Evolutionary conservation across 2,329 filamentous ascomycete genomes (phyloP), one percentile per base, ranked within the genome.

Genomic region (Pezicula rhizophila): DNA sequence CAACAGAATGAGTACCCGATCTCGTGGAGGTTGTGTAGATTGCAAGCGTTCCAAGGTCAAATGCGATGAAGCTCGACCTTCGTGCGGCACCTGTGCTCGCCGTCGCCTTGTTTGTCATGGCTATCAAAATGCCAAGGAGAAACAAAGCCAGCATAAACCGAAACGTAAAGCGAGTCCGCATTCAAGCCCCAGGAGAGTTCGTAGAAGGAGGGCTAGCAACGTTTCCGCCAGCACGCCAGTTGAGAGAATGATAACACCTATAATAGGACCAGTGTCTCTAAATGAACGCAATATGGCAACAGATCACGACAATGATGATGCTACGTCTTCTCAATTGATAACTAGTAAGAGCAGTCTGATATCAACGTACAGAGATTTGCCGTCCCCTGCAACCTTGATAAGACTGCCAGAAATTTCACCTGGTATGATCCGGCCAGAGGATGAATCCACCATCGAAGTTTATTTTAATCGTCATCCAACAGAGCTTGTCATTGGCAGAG

Each of bases 41-140:
- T 84, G 80, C 59, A 74, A 80, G 43, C 81, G 78, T 60, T 70
- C 80, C 48, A 84, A 84, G 70, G 84, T 84, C 74, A 84, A 84
- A 67, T 84, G 81, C 56, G 81, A 84, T 56, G 81, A 84, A 64
- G 76, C 31, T 8, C 26, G 42, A 15, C 52, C 52, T 7, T 15
- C 25, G 8, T 67, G 66, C 46, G 63, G 63, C 4, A 65, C 63
- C 63, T 71, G 60, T 50, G 56, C 52, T 42, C 59, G 60, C 31
- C 61, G 59, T 12, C 53, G 60, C 20, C 54, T 61, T 52, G 57
- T 60, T 52, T 59, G 62, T 57, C 61, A 60, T 49, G 63, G 63
- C 28, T 64, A 65, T 47, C 48, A 38, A 7, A 54, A 37, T 20
- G 26, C 42, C 20, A 42, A 42, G 40, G 40, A 42, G 20, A 42